Percentiles rank a stretch among this genome's conserved stretches.
Conservation (phyloP, 1,139 yeast species). For the Yarrowia galli region DNA sequence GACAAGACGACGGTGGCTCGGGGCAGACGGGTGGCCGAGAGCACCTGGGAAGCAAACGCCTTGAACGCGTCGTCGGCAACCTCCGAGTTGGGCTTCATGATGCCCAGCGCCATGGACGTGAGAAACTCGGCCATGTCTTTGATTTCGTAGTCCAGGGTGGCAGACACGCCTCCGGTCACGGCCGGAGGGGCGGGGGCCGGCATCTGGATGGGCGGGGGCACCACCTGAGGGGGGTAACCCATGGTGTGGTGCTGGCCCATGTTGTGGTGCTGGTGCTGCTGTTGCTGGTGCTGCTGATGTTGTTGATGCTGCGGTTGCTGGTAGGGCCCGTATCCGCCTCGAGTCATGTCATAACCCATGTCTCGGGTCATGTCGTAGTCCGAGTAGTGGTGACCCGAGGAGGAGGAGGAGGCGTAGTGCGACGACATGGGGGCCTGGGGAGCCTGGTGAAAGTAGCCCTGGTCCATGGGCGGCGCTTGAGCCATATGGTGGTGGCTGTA, state of each 20-base stretch:
- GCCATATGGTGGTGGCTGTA: conserved; percentile 37
- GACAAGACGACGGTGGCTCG: conserved; percentile 80
- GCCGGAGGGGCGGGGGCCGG: conserved; percentile 28
- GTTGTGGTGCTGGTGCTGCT: too few species aligned
- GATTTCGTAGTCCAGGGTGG: conserved; percentile 79
- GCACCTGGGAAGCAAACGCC: conserved; percentile 68
- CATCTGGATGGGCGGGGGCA: conserved; percentile 22
- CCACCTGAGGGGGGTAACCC: conserved; percentile 37
- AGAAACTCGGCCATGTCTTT: conserved; percentile 79
- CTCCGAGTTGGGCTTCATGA: conserved; percentile 52
- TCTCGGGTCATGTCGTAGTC: conserved; percentile 38
- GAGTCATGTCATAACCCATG: conserved; percentile 30
- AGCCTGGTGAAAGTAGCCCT: conserved; percentile 39
- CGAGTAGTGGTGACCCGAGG: not conserved
- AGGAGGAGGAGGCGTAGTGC: conserved; percentile 1
- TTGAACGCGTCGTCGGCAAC: conserved; percentile 55
- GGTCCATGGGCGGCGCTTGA: conserved; percentile 38
- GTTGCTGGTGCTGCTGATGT: too few species aligned
- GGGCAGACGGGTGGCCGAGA: conserved; percentile 90
- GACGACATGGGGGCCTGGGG: conserved; percentile 32
- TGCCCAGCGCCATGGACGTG: conserved; percentile 69
- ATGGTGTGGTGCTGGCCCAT: conserved; percentile 42
- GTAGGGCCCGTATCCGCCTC: conserved; percentile 39
- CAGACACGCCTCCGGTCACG: conserved; percentile 71
- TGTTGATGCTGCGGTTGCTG: too few species aligned